Conservation (phyloP, 2,329 filamentous ascomycete genomes). For the Colletotrichum noveboracense region DNA sequence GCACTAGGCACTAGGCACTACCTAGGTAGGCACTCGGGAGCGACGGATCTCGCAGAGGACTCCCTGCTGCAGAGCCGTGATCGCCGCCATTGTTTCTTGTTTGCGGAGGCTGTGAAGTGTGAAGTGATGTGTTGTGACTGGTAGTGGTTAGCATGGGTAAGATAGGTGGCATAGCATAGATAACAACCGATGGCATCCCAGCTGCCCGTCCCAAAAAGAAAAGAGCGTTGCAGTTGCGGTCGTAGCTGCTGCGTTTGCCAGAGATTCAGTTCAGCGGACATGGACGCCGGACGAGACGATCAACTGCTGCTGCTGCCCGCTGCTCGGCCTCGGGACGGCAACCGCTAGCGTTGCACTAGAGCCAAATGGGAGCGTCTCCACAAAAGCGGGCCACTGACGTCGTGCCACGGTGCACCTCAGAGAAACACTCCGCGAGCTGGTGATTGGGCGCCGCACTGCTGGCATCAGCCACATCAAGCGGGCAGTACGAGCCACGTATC, state of each 20-base stretch:
- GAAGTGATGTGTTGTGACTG: not conserved
- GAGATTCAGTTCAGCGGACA: not conserved
- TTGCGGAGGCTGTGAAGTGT: not conserved
- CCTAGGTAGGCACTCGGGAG: not conserved
- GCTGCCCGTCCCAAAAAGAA: not conserved
- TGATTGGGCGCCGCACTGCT: not conserved
- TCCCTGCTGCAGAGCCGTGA: not conserved
- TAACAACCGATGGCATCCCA: not conserved
- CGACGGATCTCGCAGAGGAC: not conserved
- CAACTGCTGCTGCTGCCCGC: not conserved
- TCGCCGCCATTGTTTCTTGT: not conserved
- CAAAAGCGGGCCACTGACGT: slow-evolving; percentile 3
- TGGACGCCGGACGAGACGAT: not conserved
- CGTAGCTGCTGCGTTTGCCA: not conserved
- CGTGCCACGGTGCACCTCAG: not conserved
- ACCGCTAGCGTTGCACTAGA: not conserved
- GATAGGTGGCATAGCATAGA: not conserved
- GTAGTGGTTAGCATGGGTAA: not conserved
- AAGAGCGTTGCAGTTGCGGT: not conserved
- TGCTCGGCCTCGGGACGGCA: not conserved
- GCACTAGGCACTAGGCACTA: not conserved
- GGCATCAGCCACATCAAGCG: not conserved
- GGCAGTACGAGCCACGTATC: not conserved
- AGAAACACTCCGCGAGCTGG: not conserved
- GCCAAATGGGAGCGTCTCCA: not conserved